Evolutionary conservation across 1,139 yeast species (phyloP).

Genomic region (Magnusiomyces clavatus): DNA sequence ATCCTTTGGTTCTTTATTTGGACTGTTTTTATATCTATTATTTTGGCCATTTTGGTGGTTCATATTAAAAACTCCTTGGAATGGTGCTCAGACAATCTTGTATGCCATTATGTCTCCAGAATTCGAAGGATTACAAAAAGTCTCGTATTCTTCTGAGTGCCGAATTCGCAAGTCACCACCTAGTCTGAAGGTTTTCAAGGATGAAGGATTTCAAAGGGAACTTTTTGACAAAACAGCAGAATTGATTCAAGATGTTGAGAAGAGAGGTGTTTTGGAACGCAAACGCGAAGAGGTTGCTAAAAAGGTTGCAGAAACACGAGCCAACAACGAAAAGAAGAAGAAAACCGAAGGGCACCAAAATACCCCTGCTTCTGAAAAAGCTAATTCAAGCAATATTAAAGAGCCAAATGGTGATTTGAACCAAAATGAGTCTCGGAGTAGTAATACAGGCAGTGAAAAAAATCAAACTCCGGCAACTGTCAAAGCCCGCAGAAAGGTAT

Average conservation of each 20-base stretch:
- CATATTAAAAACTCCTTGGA: constrained; percentile 60
- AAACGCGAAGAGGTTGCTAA: constrained; percentile 23
- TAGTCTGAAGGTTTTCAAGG: constrained; percentile 55
- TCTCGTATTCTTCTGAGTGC: constrained; percentile 68
- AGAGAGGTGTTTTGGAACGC: constrained; percentile 50
- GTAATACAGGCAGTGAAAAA: not conserved
- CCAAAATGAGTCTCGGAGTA: not conserved
- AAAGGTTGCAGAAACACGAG: constrained; percentile 5
- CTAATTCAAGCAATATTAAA: too few relatives aligned
- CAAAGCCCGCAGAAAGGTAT: not conserved
- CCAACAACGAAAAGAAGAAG: constrained; percentile 4
- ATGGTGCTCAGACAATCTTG: constrained; percentile 74
- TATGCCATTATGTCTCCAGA: constrained; percentile 71
- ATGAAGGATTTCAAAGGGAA: constrained; percentile 51
- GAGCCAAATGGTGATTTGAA: too few relatives aligned
- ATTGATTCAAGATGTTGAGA: constrained; percentile 54
- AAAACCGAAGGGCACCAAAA: constrained; percentile 1
- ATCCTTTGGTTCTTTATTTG: constrained; percentile 69
- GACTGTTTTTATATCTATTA: constrained; percentile 57
- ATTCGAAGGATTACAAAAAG: constrained; percentile 52
- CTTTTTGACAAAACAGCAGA: constrained; percentile 58
- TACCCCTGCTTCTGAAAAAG: too few relatives aligned
- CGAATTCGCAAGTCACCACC: constrained; percentile 41
- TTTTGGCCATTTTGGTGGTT: constrained; percentile 79
- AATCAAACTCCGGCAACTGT: not conserved